Evolutionary conservation across 2,329 filamentous ascomycete species (phyloP).

Genomic region (Fusarium sp.): DNA sequence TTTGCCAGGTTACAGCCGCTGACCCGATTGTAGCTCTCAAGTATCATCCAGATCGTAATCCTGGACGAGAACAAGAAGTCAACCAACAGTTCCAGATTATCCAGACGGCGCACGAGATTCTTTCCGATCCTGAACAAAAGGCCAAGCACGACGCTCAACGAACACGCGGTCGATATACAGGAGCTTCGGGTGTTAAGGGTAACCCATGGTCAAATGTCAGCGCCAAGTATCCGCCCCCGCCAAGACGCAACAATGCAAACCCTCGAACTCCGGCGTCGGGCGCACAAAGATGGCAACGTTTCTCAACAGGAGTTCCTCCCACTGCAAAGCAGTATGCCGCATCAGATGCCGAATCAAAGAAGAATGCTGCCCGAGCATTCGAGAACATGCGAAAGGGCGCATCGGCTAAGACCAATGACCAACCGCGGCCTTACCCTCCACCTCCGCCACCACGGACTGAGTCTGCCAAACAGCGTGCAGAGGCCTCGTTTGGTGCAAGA

Average conservation of each 20-base stretch:
- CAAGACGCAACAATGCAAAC: constrained; percentile 52
- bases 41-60: constrained; percentile 91
- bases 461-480: constrained; percentile 64
- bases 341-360: constrained; percentile 54
- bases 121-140: constrained; percentile 64
- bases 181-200: constrained; percentile 67
- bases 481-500: constrained; percentile 67
- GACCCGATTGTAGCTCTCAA: constrained; percentile 72
- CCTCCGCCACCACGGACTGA: constrained; percentile 62
- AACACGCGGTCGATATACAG: constrained; percentile 56
- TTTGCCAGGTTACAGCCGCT: constrained; percentile 27
- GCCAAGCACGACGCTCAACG: constrained; percentile 66
- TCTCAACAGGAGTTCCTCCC: constrained; percentile 57
- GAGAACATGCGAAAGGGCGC: constrained; percentile 59
- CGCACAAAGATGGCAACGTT: constrained; percentile 61
- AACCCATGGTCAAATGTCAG: constrained; percentile 68
- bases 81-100: constrained; percentile 88
- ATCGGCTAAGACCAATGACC: constrained; percentile 45
- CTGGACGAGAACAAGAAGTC: constrained; percentile 82
- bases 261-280: constrained; percentile 50
- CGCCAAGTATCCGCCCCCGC: constrained; percentile 64
- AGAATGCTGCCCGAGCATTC: constrained; percentile 58
- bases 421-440: constrained; percentile 49
- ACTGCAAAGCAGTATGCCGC: constrained; percentile 56
- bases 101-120: constrained; percentile 84